Conservation (phyloP, 2,329 filamentous ascomycete species). For the Colletotrichum caudatum region DNA sequence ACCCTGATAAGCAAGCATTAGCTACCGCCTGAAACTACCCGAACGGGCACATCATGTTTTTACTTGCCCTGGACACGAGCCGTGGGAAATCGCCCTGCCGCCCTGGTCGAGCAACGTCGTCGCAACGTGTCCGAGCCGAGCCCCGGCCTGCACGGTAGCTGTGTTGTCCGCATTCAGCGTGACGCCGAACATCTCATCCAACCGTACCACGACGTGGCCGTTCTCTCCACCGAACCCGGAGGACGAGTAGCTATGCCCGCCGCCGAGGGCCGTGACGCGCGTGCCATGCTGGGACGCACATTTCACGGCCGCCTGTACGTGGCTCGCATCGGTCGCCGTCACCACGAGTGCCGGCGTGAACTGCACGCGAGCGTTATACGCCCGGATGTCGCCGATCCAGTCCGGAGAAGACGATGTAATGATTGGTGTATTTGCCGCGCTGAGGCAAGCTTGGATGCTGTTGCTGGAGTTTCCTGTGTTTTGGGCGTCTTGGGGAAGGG, state of each 20-base stretch:
- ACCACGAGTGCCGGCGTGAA: constrained; percentile 59
- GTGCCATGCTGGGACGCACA: constrained; percentile 57
- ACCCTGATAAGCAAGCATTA: constrained; percentile 46
- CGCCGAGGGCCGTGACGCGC: constrained; percentile 62
- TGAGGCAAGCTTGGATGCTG: constrained; percentile 44
- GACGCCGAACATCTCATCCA: constrained; percentile 59
- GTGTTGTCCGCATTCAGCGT: constrained; percentile 54
- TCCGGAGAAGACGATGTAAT: constrained; percentile 40
- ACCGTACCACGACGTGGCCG: constrained; percentile 60
- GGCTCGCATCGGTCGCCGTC: constrained; percentile 54
- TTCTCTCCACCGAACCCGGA: constrained; percentile 62
- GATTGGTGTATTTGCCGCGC: constrained; percentile 43
- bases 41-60: background rate
- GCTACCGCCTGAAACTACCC: background rate
- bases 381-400: constrained; percentile 43
- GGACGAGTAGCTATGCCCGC: constrained; percentile 65
- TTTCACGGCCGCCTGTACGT: constrained; percentile 60
- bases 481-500: constrained; percentile 11
- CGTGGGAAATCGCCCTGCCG: constrained; percentile 59
- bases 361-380: constrained; percentile 50
- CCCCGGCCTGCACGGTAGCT: constrained; percentile 61
- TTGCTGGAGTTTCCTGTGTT: constrained; percentile 20
- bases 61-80: constrained; percentile 64
- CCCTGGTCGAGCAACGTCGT: constrained; percentile 54
- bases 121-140: constrained; percentile 62